These are phyloP conservation scores for Phascolomyces articulosus DNA, from an alignment of 371 early-diverging fungal species.

Conservation along the genomic window DNA sequence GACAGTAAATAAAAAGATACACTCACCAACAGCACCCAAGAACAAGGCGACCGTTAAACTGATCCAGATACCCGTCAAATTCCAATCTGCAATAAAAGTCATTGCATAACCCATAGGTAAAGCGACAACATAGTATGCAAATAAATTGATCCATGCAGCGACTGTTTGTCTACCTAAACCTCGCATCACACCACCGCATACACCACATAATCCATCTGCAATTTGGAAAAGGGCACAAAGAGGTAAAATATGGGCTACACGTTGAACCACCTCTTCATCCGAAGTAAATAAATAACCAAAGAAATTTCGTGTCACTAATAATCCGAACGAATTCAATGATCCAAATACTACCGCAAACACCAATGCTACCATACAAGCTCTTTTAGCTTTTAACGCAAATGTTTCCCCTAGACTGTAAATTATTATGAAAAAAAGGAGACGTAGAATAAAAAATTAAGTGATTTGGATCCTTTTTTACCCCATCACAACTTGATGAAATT, in stretches of 20 bases:
- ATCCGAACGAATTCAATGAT: slow-evolving; percentile 33
- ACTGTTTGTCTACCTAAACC: slow-evolving; percentile 73
- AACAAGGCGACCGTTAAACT: slow-evolving; percentile 62
- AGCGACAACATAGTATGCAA: slow-evolving; percentile 72
- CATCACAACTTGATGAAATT: too few species aligned
- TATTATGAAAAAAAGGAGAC: background rate
- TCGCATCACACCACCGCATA: slow-evolving; percentile 74
- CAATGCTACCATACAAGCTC: slow-evolving; percentile 49
- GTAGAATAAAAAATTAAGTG: too few species aligned
- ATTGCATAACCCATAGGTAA: slow-evolving; percentile 68
- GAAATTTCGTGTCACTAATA: slow-evolving; percentile 42
- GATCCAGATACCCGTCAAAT: slow-evolving; percentile 71
- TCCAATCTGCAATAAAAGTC: slow-evolving; percentile 60
- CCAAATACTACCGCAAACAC: slow-evolving; percentile 50
- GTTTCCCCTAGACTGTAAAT: slow-evolving; percentile 56
- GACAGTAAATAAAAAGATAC: slow-evolving; percentile 37
- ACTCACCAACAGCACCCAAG: slow-evolving; percentile 48
- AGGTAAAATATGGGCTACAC: slow-evolving; percentile 77
- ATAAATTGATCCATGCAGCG: slow-evolving; percentile 70
- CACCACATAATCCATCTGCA: slow-evolving; percentile 68
- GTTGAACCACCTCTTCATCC: slow-evolving; percentile 67
- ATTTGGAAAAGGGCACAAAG: slow-evolving; percentile 84
- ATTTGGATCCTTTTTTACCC: too few species aligned
- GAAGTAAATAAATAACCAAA: slow-evolving; percentile 73
- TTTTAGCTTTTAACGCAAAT: slow-evolving; percentile 43